Conservation (phyloP, 2,329 filamentous ascomycete species). For the Aureobasidium mangrovei region DNA sequence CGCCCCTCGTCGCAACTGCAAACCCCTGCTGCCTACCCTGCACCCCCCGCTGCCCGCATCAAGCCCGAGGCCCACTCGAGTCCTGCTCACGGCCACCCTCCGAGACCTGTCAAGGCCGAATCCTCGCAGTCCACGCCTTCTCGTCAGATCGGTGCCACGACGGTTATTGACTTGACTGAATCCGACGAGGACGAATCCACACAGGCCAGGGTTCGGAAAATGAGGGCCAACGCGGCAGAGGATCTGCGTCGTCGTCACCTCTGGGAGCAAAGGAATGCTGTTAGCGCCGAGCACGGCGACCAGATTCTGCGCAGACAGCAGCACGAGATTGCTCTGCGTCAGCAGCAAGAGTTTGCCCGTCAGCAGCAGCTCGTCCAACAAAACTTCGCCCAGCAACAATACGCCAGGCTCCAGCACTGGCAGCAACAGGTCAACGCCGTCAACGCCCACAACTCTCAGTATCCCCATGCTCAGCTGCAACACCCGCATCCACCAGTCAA, state of each 20-base stretch:
- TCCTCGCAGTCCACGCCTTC: not conserved
- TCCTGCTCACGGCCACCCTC: not conserved
- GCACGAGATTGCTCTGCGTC: not conserved
- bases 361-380: not conserved
- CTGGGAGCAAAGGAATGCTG: not conserved
- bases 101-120: constrained; percentile 1
- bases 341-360: not conserved
- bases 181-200: not conserved
- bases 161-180: constrained; percentile 5
- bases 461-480: not conserved
- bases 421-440: not conserved
- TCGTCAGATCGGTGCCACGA: not conserved
- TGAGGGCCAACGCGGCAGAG: not conserved
- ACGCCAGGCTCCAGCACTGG: not conserved
- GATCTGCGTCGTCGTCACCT: constrained; percentile 3
- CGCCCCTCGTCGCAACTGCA: not conserved
- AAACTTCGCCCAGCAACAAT: not conserved
- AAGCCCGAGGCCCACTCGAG: constrained; percentile 3
- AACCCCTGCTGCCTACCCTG: not conserved
- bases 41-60: not conserved
- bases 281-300: not conserved
- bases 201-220: not conserved
- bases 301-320: not conserved
- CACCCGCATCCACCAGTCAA: not conserved
- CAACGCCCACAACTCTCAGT: not conserved